Conservation (phyloP, 495 filamentous ascomycete genomes). For the Annulohypoxylon moriforme region DNA sequence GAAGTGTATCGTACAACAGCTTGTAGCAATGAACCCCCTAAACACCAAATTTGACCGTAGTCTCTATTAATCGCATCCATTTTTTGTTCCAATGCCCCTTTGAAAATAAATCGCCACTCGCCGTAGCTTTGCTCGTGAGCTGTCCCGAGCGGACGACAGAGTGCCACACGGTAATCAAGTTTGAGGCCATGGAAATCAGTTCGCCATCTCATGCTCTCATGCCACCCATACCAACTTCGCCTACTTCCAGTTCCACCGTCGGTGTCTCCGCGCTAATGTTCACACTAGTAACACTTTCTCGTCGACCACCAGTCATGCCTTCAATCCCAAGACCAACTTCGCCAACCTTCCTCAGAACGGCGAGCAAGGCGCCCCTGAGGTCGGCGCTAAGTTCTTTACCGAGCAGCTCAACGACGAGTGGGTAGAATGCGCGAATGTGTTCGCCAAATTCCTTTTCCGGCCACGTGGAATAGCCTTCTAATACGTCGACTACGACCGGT, state of each 20-base stretch:
- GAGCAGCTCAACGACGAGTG: constrained; percentile 84
- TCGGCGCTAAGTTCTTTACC: constrained; percentile 82
- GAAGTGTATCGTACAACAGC: constrained; percentile 24
- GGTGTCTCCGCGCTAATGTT: constrained; percentile 36
- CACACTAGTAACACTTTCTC: constrained; percentile 51
- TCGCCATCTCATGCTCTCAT: constrained; percentile 33
- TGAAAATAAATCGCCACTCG: constrained; percentile 25
- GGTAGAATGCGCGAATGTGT: constrained; percentile 85
- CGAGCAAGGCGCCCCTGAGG: constrained; percentile 78
- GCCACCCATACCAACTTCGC: constrained; percentile 43
- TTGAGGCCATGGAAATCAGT: constrained; percentile 5
- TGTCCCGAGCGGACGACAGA: not conserved
- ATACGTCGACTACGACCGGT: constrained; percentile 96
- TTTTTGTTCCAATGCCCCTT: constrained; percentile 38
- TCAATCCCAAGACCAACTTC: constrained; percentile 81
- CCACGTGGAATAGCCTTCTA: constrained; percentile 93
- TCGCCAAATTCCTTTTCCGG: constrained; percentile 82
- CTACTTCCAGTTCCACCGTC: constrained; percentile 38
- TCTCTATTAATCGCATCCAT: constrained; percentile 36
- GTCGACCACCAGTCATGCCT: constrained; percentile 49
- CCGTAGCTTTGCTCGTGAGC: not conserved
- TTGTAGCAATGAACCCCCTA: constrained; percentile 20
- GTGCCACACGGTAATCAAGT: not conserved
- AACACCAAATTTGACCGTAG: constrained; percentile 39
- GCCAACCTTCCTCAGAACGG: constrained; percentile 80